Percentiles rank a stretch among this genome's conserved stretches.
phyloP scores from a whole-genome alignment of 306 rosid genomes.

The Cicer chorassanicum region DNA sequence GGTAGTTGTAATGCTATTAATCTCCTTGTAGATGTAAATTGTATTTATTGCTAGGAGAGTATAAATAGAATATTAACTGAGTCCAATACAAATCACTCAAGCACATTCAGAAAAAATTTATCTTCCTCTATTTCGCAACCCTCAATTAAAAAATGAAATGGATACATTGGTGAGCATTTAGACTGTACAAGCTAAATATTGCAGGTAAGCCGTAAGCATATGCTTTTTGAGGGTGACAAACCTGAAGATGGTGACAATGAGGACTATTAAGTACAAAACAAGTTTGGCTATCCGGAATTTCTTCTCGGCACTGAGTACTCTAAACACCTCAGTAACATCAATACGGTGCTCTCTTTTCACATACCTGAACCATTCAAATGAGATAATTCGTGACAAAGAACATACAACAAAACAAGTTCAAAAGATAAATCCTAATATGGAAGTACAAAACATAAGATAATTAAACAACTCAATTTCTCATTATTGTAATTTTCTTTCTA shows the following conservation, averaged over 20 bases:
- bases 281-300: conserved; percentile 74
- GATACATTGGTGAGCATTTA: conserved; percentile 4
- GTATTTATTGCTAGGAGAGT: no score
- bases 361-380: conserved; percentile 62
- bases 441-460: conserved; percentile 16
- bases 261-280: conserved; percentile 67
- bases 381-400: conserved; percentile 42
- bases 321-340: conserved; percentile 95
- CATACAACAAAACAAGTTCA: conserved; percentile 29
- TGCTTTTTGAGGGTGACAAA: conserved; percentile 48
- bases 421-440: conserved; percentile 12
- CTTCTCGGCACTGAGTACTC: conserved; percentile 75
- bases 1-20: no score
- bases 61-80: no score
- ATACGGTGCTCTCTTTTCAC: conserved; percentile 77
- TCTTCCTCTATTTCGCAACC: background rate
- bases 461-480: conserved; percentile 5
- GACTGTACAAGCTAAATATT: conserved; percentile 22
- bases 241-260: conserved; percentile 77
- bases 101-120: no score
- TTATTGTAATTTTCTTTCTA: conserved; percentile 20
- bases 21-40: no score
- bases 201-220: conserved; percentile 24
- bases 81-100: no score
- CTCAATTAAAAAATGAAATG: conserved; percentile 48